Percentiles rank a stretch among this genome's conserved stretches.
Conservation (phyloP, 1,284 basidiomycete species). For the Stereum hirsutum region DNA sequence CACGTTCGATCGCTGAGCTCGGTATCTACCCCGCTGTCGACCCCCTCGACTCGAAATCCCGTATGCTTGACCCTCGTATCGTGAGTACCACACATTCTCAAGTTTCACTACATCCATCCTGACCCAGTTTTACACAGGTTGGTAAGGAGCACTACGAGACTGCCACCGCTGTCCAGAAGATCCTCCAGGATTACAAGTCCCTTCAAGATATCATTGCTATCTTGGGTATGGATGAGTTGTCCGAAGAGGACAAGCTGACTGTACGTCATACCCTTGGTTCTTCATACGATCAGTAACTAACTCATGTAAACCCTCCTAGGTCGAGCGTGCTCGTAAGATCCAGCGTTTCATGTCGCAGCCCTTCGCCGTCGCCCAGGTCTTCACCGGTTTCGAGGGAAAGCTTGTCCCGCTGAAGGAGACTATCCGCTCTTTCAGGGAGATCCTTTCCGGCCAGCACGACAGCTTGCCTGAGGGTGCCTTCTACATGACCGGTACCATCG, state of each 20-base stretch:
- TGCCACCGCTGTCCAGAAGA: constrained; percentile 94
- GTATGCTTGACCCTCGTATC: constrained; percentile 99
- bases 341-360: constrained; percentile 99
- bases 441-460: constrained; percentile 86
- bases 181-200: constrained; percentile 99
- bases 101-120: no score
- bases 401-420: constrained; percentile 93
- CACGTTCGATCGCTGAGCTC: constrained; percentile 97
- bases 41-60: constrained; percentile 98
- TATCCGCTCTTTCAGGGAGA: constrained; percentile 91
- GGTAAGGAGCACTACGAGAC: constrained; percentile 91
- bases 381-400: constrained; percentile 98
- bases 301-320: constrained; percentile 30
- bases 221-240: constrained; percentile 99
- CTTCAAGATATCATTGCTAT: constrained; percentile 96
- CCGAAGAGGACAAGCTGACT: constrained; percentile 98
- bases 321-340: constrained; percentile 85
- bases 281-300: not conserved
- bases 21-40: constrained; percentile 99
- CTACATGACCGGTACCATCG: constrained; percentile 92
- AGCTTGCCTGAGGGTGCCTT: constrained; percentile 88
- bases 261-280: constrained; percentile 36
- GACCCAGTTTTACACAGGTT: constrained; percentile 40
- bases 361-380: constrained; percentile 98
- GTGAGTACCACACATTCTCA: constrained; percentile 38